phyloP scores from a whole-genome alignment of 192 early-diverging fungal genomes.

The Entomortierella beljakovae region DNA sequence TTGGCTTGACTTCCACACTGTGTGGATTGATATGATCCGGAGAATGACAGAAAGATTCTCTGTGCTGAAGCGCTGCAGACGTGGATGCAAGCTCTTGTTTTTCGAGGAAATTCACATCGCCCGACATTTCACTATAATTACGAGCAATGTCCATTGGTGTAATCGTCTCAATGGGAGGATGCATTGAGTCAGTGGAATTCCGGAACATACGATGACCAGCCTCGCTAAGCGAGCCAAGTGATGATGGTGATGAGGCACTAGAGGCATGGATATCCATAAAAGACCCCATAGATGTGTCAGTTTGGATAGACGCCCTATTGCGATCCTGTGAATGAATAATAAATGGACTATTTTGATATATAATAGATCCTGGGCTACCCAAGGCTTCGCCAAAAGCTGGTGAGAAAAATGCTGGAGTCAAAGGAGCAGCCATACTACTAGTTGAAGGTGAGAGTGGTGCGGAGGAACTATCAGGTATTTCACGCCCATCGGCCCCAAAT shows the following conservation, averaged over 20 bases:
- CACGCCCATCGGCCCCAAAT: constrained; percentile 35
- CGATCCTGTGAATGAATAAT: constrained; percentile 51
- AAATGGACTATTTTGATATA: constrained; percentile 49
- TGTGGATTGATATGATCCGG: constrained; percentile 52
- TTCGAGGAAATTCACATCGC: constrained; percentile 32
- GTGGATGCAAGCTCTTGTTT: constrained; percentile 14
- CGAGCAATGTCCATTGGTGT: constrained; percentile 55
- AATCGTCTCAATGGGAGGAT: constrained; percentile 36
- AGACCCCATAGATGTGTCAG: constrained; percentile 47
- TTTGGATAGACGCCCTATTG: constrained; percentile 41
- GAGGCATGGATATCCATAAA: constrained; percentile 49
- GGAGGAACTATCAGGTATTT: constrained; percentile 8
- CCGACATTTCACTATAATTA: constrained; percentile 27
- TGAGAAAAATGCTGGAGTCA: constrained; percentile 78
- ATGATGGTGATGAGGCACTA: constrained; percentile 48
- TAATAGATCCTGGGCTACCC: constrained; percentile 30
- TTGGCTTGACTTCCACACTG: constrained; percentile 48
- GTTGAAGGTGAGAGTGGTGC: constrained; percentile 39
- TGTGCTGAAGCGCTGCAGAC: constrained; percentile 3
- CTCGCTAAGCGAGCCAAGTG: constrained; percentile 39
- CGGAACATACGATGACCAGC: constrained; percentile 49
- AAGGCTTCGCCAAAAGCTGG: constrained; percentile 77
- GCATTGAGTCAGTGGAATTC: constrained; percentile 45
- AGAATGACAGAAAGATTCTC: constrained; percentile 39
- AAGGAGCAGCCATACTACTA: constrained; percentile 51